Evolutionary conservation across 495 filamentous ascomycete species (phyloP), one percentile per base, ranked within the genome.

Genomic region (Xylaria venustula): DNA sequence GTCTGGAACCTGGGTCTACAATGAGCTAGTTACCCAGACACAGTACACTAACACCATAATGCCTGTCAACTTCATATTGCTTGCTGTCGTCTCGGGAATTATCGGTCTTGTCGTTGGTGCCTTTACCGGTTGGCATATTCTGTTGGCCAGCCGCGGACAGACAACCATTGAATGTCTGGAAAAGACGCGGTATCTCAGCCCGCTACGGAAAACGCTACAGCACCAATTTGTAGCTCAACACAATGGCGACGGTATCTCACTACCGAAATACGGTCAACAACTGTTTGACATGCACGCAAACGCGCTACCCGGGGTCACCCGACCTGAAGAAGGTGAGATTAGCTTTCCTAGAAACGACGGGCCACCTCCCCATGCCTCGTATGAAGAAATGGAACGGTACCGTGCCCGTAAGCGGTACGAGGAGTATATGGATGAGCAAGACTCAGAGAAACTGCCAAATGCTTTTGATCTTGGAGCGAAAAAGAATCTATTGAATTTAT

Each of bases 101-200:
- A 94, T 98, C 58, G 90, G 90, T 0, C 70, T 98, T 3, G 94
- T 97, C 7, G 77, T 98, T 41, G 84, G 84, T 20, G 93, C 92
- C 7, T 98, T 98, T 71, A 97, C 92, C 1, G 83, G 78, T 20
- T 98, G 94, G 94, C 94, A 98, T 80, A 81, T 98, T 40, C 86
- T 88, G 66, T 81, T 98, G 3, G 91, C 91, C 4, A 76, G 80
- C 37, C 80, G 83, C 1, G 90, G 90, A 2, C 85, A 91, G 69
- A 98, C 94, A 5, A 98, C 95, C 1, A 98, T 98, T 62, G 94
- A 98, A 67, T 92, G 86, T 64, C 73, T 98, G 41, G 95, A 98
- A 77, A 96, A 92, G 71, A 97, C 92, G 0, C 85, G 95, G 41
- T 98, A 98, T 71, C 83, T 96, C 0, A 88, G 87, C 7, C 91